These are phyloP conservation scores for Aspergillus sp. DNA, from an alignment of 2,329 filamentous ascomycete species.

Conservation along the genomic window DNA sequence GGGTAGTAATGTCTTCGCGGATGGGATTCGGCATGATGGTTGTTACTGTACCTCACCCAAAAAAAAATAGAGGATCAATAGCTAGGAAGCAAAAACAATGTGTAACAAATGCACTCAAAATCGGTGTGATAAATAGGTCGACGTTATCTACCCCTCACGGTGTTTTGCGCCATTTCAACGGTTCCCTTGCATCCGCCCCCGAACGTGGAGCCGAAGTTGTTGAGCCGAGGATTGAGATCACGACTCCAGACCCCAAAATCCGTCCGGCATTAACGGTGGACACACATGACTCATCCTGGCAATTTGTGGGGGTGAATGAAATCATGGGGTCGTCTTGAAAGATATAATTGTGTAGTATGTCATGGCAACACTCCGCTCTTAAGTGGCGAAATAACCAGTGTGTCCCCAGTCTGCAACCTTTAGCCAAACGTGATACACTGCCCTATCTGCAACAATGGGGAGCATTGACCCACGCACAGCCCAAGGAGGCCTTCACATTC, in stretches of 20 bases:
- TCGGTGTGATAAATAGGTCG: slow-evolving; percentile 9
- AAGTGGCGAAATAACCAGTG: background rate
- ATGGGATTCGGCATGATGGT: slow-evolving; percentile 31
- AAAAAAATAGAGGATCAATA: background rate
- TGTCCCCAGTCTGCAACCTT: background rate
- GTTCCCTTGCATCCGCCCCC: slow-evolving; percentile 9
- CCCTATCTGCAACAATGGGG: slow-evolving; percentile 18
- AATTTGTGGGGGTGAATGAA: background rate
- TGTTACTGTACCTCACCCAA: background rate
- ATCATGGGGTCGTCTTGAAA: background rate
- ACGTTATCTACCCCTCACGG: slow-evolving; percentile 5
- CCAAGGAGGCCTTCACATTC: slow-evolving; percentile 27
- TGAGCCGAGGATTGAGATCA: slow-evolving; percentile 8
- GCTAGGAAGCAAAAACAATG: background rate
- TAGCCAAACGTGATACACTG: background rate
- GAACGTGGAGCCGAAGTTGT: slow-evolving; percentile 32
- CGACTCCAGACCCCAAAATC: background rate
- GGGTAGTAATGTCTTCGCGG: slow-evolving; percentile 35
- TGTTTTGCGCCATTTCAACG: background rate
- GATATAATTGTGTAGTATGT: background rate
- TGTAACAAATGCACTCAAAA: too few relatives aligned
- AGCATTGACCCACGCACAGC: slow-evolving; percentile 15
- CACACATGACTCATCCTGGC: background rate
- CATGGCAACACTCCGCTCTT: background rate
- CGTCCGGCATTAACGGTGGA: background rate